phyloP scores from a whole-genome alignment of 2,329 filamentous ascomycete species.

The Berkeleyomyces basicola region DNA sequence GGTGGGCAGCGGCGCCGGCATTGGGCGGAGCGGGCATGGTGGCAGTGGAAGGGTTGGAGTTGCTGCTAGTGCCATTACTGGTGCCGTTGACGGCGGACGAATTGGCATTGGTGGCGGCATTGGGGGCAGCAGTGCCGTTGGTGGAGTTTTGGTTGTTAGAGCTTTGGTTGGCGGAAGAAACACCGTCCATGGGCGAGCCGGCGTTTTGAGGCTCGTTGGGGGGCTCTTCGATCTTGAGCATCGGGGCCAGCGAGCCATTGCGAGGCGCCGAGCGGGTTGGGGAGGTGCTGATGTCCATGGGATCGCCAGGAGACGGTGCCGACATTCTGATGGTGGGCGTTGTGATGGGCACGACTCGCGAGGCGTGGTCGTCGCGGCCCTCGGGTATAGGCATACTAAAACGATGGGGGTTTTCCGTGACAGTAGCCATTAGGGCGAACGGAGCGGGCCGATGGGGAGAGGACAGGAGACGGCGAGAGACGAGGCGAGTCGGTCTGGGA shows the following conservation, averaged over 20 bases:
- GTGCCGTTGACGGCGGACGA: constrained; percentile 4
- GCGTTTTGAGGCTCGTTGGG: not conserved
- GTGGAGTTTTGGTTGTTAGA: not conserved
- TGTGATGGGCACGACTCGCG: constrained; percentile 34
- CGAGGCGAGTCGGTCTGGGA: not conserved
- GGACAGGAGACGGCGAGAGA: not conserved
- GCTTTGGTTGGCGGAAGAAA: not conserved
- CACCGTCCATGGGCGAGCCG: constrained; percentile 16
- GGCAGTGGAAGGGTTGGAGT: constrained; percentile 20
- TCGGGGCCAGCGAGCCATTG: not conserved
- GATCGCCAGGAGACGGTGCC: constrained; percentile 38
- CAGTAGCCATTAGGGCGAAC: constrained; percentile 13
- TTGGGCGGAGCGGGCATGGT: constrained; percentile 34
- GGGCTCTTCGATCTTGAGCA: constrained; percentile 6
- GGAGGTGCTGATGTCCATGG: constrained; percentile 45
- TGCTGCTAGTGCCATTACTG: constrained; percentile 6
- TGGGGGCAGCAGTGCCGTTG: constrained; percentile 3
- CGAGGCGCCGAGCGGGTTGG: constrained; percentile 25
- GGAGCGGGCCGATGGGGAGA: not conserved
- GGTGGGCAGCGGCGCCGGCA: constrained; percentile 64
- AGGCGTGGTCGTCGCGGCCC: constrained; percentile 8
- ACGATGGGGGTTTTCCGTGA: constrained; percentile 14
- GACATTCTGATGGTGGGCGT: constrained; percentile 44
- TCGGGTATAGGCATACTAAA: constrained; percentile 9
- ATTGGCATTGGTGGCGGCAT: constrained; percentile 22